Evolutionary conservation across 75 land plant species (phyloP), one percentile per base, ranked within the genome.

Genomic region (Pinus albicaulis): DNA sequence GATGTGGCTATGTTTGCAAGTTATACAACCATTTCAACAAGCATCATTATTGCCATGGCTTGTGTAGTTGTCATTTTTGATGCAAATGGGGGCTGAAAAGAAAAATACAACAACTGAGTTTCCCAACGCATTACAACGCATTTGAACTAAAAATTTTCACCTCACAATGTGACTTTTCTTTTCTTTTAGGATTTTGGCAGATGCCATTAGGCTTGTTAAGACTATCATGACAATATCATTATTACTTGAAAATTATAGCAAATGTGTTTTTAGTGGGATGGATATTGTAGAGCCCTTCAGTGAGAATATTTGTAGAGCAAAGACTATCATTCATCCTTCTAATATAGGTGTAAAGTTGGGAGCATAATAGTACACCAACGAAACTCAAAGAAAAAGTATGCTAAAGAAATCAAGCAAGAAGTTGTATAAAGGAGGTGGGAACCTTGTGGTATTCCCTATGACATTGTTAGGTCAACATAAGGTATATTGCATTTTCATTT

Each of bases 181-280:
- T 38, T 19, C 17, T 44, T 38, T 66, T 41, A 66, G 90, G 95
- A 58, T 12, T 58, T 58, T 58, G 60, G 91, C 93, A 65, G 95
- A 94, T 90, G 98, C 95, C 64, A 94, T 94, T 93, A 95, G 93
- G 10, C 89, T 94, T 56, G 98, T 89, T 11, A 95, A 95, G 59
- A 95, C 98, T 65, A 90, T 95, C 25, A 95, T 95, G 98, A 87
- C 91, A 19, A 95, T 92, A 57, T 83, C 98, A 23, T 81, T 94
- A 10, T 61, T 94, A 20, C 85, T 88, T 55, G 41, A 83, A 56
- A 85, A 82, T 60, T 77, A 57, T 74, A 83, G 87, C 3, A 86
- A 80, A 79, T 88, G 89, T 56, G 78, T 76, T 88, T 94, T 71
- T 74, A 72, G 72, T 68, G 74, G 55, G 28, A 68, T 69, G 73